phyloP scores from a whole-genome alignment of 371 early-diverging fungal genomes.

The Mucor velutinosus region DNA sequence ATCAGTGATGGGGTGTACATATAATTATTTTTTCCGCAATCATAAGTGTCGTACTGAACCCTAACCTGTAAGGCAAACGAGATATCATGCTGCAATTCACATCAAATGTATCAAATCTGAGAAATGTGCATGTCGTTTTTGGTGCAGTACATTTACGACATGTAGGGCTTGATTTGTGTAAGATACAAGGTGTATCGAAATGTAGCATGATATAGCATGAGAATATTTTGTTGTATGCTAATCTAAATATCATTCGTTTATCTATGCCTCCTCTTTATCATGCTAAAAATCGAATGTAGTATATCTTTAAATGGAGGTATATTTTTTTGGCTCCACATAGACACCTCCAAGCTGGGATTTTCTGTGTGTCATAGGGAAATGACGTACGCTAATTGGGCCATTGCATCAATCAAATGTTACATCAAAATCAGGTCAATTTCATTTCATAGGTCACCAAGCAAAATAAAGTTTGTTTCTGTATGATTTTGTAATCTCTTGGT shows the following conservation, averaged over 20 bases:
- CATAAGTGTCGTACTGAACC: not conserved
- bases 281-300: not conserved
- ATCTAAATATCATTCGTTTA: constrained; percentile 1
- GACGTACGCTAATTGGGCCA: not conserved
- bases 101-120: not conserved
- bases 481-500: constrained; percentile 4
- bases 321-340: constrained; percentile 1
- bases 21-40: constrained; percentile 1
- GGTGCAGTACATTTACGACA: not conserved
- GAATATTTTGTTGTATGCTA: not conserved
- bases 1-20: constrained; percentile 3
- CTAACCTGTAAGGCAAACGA: not conserved
- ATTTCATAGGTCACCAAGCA: not conserved
- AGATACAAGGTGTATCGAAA: not conserved
- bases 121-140: not conserved
- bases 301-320: not conserved
- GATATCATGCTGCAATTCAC: not conserved
- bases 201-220: not conserved
- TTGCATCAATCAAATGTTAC: not conserved
- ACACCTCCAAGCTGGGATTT: constrained; percentile 9
- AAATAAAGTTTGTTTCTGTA: constrained; percentile 3
- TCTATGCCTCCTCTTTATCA: not conserved
- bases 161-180: not conserved
- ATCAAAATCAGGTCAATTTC: not conserved
- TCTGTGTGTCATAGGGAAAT: constrained; percentile 9